These are phyloP conservation scores for Mortierella claussenii DNA, from an alignment of 192 early-diverging fungal genomes.

Conservation along the genomic window DNA sequence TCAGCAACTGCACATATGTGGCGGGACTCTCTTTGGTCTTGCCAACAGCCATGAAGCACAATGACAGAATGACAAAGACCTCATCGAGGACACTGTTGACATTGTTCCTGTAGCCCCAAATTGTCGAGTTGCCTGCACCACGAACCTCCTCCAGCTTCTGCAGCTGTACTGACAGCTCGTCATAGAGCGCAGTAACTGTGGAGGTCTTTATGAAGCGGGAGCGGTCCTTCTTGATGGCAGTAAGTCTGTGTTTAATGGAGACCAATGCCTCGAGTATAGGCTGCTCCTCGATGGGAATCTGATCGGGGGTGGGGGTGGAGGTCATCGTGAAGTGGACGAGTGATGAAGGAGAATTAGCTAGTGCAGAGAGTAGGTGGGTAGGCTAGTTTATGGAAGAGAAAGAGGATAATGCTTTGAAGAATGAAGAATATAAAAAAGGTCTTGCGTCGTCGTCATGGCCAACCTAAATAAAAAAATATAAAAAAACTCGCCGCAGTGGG, in stretches of 20 bases:
- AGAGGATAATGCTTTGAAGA: too few relatives aligned
- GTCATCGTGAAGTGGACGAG: too few relatives aligned
- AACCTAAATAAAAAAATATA: too few relatives aligned
- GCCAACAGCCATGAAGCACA: slow-evolving; percentile 81
- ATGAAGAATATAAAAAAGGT: too few relatives aligned
- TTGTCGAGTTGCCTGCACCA: slow-evolving; percentile 33
- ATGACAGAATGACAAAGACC: slow-evolving; percentile 78
- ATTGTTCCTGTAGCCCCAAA: slow-evolving; percentile 54
- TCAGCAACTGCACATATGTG: slow-evolving; percentile 78
- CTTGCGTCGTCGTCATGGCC: too few relatives aligned
- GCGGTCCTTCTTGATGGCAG: slow-evolving; percentile 79
- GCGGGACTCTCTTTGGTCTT: slow-evolving; percentile 82
- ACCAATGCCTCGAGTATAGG: slow-evolving; percentile 74
- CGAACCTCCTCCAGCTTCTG: slow-evolving; percentile 57
- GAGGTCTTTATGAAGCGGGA: slow-evolving; percentile 73
- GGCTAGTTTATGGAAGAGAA: background rate
- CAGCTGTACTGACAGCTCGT: slow-evolving; percentile 66
- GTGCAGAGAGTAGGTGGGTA: background rate
- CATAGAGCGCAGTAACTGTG: slow-evolving; percentile 69
- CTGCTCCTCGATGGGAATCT: slow-evolving; percentile 63
- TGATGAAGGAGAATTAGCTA: too few relatives aligned
- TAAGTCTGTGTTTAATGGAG: slow-evolving; percentile 75
- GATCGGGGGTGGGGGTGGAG: slow-evolving; percentile 47
- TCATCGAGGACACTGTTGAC: slow-evolving; percentile 80
- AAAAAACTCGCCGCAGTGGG: too few relatives aligned